Evolutionary conservation across 2,329 filamentous ascomycete species (phyloP), one percentile per base, ranked within the genome.

Genomic region (Teratosphaeria gauchensis): DNA sequence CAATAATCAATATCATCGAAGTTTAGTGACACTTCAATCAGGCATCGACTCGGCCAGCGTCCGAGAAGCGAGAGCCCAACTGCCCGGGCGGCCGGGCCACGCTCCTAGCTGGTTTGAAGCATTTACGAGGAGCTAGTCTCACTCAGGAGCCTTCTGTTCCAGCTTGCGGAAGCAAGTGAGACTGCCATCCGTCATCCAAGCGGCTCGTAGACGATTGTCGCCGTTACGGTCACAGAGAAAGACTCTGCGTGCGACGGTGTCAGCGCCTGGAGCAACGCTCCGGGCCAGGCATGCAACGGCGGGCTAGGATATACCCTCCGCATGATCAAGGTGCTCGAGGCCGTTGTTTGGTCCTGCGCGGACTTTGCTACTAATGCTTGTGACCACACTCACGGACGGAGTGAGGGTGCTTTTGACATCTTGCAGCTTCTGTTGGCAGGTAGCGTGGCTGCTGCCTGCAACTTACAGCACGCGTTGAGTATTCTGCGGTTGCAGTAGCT

Each of bases 151-250:
- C 4, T 75, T 70, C 60, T 79, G 76, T 56, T 73, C 68, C 2
- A 78, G 69, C 53, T 77, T 74, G 12, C 76, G 75, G 63, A 79
- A 75, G 32, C 70, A 74, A 9, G 78, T 67, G 58, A 77, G 77
- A 61, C 75, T 77, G 4, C 77, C 76, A 54, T 79, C 76, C 1
- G 72, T 64, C 31, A 76, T 74, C 76, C 76, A 79, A 1, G 64
- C 58, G 51, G 75, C 68, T 12, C 35, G 14, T 59, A 65, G 11
- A 38, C 33, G 60, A 57, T 53, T 77, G 74, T 11, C 74, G 73
- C 1, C 72, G 66, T 28, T 28, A 32, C 73, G 69, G 24, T 72
- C 73, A 31, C 71, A 64, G 51, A 78, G 65, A 32, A 76, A 72
- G 9, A 74, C 65, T 55, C 74, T 73, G 52, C 70, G 73, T 9